Base-by-base conservation (phyloP, 1,284 basidiomycete species). In the Malassezia sympodialis region DNA sequence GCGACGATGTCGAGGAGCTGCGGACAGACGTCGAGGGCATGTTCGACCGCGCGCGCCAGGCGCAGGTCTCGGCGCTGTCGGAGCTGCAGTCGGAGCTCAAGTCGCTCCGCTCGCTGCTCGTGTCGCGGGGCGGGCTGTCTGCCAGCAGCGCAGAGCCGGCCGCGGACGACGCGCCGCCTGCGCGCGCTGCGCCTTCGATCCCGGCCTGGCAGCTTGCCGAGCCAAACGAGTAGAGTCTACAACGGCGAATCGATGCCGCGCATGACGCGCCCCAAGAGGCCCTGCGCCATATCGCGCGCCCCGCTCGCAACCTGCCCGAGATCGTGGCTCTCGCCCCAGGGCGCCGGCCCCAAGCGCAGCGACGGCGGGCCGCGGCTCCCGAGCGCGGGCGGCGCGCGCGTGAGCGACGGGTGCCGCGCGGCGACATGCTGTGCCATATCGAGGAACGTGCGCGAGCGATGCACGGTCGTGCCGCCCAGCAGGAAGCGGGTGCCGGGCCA, bases 21-120 rank as follows among this genome's bases (percentile, higher is more conserved):
- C 83, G 86, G 37, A 88, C 91, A 59, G 86, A 91, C 81, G 78
- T 98, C 11, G 90, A 90, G 4, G 88, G 86, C 88, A 86, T 96
- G 85, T 85, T 96, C 57, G 88, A 94, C 59, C 91, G 89, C 78
- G 88, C 88, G 72, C 87, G 89, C 69, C 85, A 90, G 56, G 69
- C 80, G 15, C 74, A 78, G 59, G 75, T 79, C 32, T 58, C 66
- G 24, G 85, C 86, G 5, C 79, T 93, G 10, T 78, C 80, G 28
- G 90, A 91, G 62, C 79, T 98, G 15, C 91, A 96, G 71, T 84
- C 88, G 66, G 93, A 98, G 74, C 81, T 98, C 66, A 90, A 91
- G 73, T 94, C 90, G 0, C 80, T 98, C 61, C 96, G 96, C 76
- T 84, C 90, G 0, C 81, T 98, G 15, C 79, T 98, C 6, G 80